Evolutionary conservation across 768 basidiomycete genomes (phyloP).

Genomic region (Russula abietina): DNA sequence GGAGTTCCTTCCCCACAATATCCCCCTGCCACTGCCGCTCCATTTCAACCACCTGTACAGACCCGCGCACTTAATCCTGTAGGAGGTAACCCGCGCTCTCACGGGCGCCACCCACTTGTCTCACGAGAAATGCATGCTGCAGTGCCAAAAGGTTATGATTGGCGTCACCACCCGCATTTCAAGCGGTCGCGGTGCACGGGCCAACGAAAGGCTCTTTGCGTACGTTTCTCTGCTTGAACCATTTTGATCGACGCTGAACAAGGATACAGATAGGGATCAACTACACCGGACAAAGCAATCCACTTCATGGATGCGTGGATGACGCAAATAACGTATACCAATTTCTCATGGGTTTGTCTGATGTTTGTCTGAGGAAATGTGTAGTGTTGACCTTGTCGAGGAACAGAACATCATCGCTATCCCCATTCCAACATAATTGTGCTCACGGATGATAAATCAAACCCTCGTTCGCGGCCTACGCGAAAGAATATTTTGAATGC

Average conservation of each 20-base stretch:
- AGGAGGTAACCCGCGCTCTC: not conserved
- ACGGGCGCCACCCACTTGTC: not conserved
- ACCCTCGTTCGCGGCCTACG: slow-evolving; percentile 67
- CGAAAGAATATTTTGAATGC: slow-evolving; percentile 74
- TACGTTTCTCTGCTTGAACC: slow-evolving; percentile 35
- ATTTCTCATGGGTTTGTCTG: slow-evolving; percentile 65
- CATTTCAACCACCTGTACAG: not conserved
- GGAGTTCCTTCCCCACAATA: not conserved
- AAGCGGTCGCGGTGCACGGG: slow-evolving; percentile 89
- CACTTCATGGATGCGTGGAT: slow-evolving; percentile 83
- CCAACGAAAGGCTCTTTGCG: slow-evolving; percentile 81
- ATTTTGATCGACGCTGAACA: not conserved
- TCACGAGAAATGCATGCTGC: slow-evolving; percentile 9
- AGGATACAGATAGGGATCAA: slow-evolving; percentile 75
- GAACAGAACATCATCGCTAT: slow-evolving; percentile 25
- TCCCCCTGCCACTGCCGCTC: not conserved
- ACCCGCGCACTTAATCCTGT: not conserved
- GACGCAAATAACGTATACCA: slow-evolving; percentile 75
- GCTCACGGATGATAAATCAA: slow-evolving; percentile 68
- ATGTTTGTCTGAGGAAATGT: slow-evolving; percentile 3
- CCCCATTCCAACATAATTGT: slow-evolving; percentile 72
- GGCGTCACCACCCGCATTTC: slow-evolving; percentile 37
- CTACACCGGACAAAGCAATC: slow-evolving; percentile 62
- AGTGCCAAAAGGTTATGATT: not conserved
- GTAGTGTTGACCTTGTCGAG: not conserved